Base-by-base conservation (phyloP, 495 filamentous ascomycete genomes). In the Aspergillus diversus region DNA sequence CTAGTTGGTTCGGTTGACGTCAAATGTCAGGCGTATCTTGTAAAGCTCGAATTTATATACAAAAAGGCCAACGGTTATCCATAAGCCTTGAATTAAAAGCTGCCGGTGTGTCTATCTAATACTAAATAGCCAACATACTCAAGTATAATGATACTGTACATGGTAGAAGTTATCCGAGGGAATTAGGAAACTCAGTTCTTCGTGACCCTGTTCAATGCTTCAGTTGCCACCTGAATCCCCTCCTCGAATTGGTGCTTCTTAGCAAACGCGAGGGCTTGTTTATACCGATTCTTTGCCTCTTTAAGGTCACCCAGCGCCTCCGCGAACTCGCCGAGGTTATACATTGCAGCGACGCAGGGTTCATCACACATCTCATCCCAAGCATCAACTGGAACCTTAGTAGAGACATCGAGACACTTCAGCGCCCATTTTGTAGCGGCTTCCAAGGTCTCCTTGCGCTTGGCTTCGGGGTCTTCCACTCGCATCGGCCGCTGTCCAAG, bases 261-360 rank as follows among this genome's bases (percentile, higher is more conserved):
- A 47, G 87, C 87, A 59, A 93, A 66, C 7, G 73, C 80, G 47
- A 79, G 77, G 15, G 91, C 90, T 68, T 96, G 86, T 43, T 81
- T 74, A 68, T 88, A 78, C 35, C 61, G 60, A 47, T 73, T 64
- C 57, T 63, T 63, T 13, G 95, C 95, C 65, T 89, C 83, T n/a
- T 80, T 76, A 0, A 75, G 61, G 66, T 90, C 80, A 3, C 89
- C 87, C 53, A 86, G 73, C 80, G 92, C 84, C 62, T 89, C 83
- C 1, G 92, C 88, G 64, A 99, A 85, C 62, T 93, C 89, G 12
- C 87, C 95, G 50, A 97, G 81, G 73, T 96, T 97, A 72, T 90
- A 87, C 46, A 88, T 89, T n/a, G 94, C 90, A 9, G 86, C 88
- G 0, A 88, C 90, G 71, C 95, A 97, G 13, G 86, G 90, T n/a